phyloP scores from a whole-genome alignment of 192 early-diverging fungal species.

The Coemansia sp. region DNA sequence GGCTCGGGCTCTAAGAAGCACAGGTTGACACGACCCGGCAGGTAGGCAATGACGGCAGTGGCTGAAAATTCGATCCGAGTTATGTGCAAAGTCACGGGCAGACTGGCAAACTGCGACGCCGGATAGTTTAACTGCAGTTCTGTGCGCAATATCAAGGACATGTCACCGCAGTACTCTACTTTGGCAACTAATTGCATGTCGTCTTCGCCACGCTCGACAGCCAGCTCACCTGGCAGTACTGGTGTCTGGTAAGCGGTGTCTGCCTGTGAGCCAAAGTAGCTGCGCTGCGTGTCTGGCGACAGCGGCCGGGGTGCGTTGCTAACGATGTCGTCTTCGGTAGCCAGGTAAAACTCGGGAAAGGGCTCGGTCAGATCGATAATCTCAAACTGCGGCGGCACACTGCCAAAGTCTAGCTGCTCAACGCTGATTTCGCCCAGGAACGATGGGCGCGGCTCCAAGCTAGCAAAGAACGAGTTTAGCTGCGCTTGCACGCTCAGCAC shows the following conservation, averaged over 20 bases:
- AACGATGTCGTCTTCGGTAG: constrained; percentile 53
- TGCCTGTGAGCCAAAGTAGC: constrained; percentile 15
- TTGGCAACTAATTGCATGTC: constrained; percentile 68
- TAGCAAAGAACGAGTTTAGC: constrained; percentile 67
- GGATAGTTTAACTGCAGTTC: constrained; percentile 79
- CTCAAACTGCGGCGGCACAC: constrained; percentile 68
- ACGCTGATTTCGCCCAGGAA: constrained; percentile 76
- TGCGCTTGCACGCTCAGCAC: constrained; percentile 67
- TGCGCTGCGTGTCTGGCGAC: constrained; percentile 26
- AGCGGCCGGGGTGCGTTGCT: constrained; percentile 8
- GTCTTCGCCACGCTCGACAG: constrained; percentile 47
- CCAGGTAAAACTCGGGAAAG: constrained; percentile 74
- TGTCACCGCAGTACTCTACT: constrained; percentile 73
- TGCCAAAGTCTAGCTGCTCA: constrained; percentile 69
- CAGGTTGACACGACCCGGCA: constrained; percentile 67
- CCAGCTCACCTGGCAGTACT: constrained; percentile 9
- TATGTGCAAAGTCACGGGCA: constrained; percentile 72
- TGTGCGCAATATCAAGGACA: constrained; percentile 70
- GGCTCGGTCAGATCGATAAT: constrained; percentile 76
- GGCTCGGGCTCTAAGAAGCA: constrained; percentile 67
- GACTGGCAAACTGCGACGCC: constrained; percentile 69
- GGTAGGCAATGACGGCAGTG: constrained; percentile 67
- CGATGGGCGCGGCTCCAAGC: constrained; percentile 61
- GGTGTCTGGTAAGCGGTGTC: constrained; percentile 5
- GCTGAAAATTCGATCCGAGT: constrained; percentile 74